Evolutionary conservation across 352 stramenopile genomes (phyloP).

Genomic region (Thraustotheca clavata): DNA sequence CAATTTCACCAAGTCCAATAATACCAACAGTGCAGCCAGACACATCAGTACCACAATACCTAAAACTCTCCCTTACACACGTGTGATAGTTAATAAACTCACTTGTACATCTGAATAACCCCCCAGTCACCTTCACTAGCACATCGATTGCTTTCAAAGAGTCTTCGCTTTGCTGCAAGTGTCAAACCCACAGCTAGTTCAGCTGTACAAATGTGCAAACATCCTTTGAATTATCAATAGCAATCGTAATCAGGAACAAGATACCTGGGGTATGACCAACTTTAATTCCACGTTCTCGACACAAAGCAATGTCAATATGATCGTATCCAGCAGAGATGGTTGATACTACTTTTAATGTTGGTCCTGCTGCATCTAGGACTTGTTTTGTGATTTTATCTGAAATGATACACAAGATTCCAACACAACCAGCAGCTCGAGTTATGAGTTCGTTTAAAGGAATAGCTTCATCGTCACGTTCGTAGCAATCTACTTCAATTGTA

Average conservation of each 20-base stretch:
- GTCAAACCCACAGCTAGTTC: conserved; percentile 65
- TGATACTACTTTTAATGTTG: conserved; percentile 50
- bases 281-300: conserved; percentile 46
- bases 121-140: conserved; percentile 63
- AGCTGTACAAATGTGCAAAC: conserved; percentile 73
- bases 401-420: conserved; percentile 51
- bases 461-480: neutral
- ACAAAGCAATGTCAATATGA: conserved; percentile 83
- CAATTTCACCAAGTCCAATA: conserved; percentile 82
- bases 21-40: conserved; percentile 66
- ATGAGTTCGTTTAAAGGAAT: conserved; percentile 8
- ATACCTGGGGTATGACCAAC: conserved; percentile 75
- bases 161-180: conserved; percentile 45
- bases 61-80: too few species aligned
- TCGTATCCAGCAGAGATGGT: conserved; percentile 89
- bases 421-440: conserved; percentile 27
- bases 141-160: conserved; percentile 64
- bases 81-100: neutral
- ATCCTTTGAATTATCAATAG: conserved; percentile 26
- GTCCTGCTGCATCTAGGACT: conserved; percentile 44
- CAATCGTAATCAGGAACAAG: neutral
- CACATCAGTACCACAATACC: conserved; percentile 28
- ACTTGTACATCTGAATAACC: conserved; percentile 22
- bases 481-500: conserved; percentile 9
- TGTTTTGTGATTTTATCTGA: conserved; percentile 58